A percentile compares a stretch with the other conserved stretches of the same genome.
phyloP scores from a whole-genome alignment of 495 filamentous ascomycete species.

The Penicillium herquei region DNA sequence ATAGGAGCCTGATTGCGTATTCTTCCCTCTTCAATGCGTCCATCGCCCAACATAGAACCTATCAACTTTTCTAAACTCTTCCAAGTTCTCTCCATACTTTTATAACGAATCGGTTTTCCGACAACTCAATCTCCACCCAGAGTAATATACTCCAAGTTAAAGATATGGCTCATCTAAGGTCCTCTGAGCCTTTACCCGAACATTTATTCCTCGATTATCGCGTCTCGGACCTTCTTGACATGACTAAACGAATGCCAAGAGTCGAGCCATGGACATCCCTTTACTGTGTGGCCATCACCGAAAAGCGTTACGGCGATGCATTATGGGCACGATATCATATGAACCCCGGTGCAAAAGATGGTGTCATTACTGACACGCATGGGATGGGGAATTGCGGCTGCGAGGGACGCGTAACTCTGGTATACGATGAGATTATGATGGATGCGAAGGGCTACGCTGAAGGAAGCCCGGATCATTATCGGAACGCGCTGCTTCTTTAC shows the following conservation, averaged over 20 bases:
- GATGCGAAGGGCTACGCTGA: background rate
- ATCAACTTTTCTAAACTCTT: too few relatives aligned
- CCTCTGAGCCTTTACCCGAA: background rate
- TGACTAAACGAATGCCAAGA: background rate
- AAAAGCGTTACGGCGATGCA: background rate
- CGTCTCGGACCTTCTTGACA: background rate
- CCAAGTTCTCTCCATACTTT: too few relatives aligned
- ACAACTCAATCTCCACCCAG: too few relatives aligned
- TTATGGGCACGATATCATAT: background rate
- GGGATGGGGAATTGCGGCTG: background rate
- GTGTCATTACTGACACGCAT: background rate
- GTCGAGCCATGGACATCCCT: background rate
- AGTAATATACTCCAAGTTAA: too few relatives aligned
- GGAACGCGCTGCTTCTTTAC: background rate
- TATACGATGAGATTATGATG: background rate
- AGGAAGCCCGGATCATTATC: background rate
- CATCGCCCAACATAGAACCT: too few relatives aligned
- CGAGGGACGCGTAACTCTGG: background rate
- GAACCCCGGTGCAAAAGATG: background rate
- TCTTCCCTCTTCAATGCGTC: too few relatives aligned
- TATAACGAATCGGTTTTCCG: too few relatives aligned
- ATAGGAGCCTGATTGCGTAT: too few relatives aligned
- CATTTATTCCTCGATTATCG: background rate
- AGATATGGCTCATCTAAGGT: too few relatives aligned
- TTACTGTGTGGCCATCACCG: background rate